Base-by-base conservation (phyloP, 139 green algal genomes). In the Axilococcus clingmanii region DNA sequence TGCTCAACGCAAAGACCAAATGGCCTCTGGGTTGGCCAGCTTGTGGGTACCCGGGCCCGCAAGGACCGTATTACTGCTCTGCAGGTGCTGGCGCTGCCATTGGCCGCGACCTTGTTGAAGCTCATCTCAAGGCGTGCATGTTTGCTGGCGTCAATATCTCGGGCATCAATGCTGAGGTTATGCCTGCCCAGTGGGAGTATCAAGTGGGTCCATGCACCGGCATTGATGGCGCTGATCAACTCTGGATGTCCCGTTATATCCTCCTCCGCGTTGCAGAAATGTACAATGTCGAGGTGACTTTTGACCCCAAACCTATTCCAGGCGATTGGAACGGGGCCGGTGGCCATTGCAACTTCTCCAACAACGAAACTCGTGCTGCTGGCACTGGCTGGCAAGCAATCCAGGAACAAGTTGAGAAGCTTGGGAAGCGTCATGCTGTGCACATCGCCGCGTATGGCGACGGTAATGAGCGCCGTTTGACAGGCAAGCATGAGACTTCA, bases 151-250 rank as follows among this genome's bases (percentile, higher is more conserved):
- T 99, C 57, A 79, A 92, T 41, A 88, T 98, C 72, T 83, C 65
- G 16, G 92, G 90, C 40, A 69, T 94, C 29, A 99, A 99, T 61
- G 92, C 79, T 3, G 91, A 99, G 83, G 92, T 99, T 31, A 94
- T 99, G 83, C 90, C 92, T 19, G 74, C 79, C 1, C 90, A 98
- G 71, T 98, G 91, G 91, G 91, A 98, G 81, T 98, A 91, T 79
- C 87, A 94, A 76, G 86, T 97, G 4, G 90, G 90, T 32, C 91
- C 91, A 38, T 91, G 72, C 77, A 65, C 59, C 15, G 91, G 91
- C 60, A 97, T 97, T 52, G 63, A 70, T 22, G 74, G 66, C 37
- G 86, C 83, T 36, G 91, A 98, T 69, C 74, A 96, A 55, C 72
- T 97, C 73, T 95, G 86, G 91, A 95, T 98, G 82, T 77, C 67